Evolutionary conservation across 768 basidiomycete genomes (phyloP).

Genomic region (Hericium rajendrae): DNA sequence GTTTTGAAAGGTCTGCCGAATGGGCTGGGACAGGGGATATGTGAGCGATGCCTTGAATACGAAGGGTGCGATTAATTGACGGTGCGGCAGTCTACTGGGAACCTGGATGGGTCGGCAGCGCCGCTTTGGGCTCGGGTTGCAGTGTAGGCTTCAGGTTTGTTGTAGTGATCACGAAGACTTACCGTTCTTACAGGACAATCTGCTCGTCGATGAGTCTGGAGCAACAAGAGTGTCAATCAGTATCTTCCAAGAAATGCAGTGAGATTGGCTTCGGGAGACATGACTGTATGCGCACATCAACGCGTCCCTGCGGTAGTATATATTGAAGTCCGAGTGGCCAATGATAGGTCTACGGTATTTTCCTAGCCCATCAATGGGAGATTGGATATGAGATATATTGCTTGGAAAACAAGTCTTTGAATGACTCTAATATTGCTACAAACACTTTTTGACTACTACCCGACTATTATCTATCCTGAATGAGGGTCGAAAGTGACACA

Average conservation of each 20-base stretch:
- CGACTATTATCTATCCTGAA: too few relatives aligned
- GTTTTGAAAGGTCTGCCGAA: slow-evolving; percentile 32
- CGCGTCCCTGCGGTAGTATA: too few relatives aligned
- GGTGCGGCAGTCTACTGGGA: slow-evolving; percentile 53
- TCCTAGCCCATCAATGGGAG: too few relatives aligned
- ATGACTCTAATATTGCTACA: too few relatives aligned
- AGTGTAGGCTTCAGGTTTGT: slow-evolving; percentile 9
- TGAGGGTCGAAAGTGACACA: background rate
- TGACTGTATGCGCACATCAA: too few relatives aligned
- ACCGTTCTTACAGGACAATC: slow-evolving; percentile 26
- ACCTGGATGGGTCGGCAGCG: slow-evolving; percentile 54
- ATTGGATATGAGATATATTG: too few relatives aligned
- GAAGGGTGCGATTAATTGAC: too few relatives aligned
- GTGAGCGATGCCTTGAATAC: background rate
- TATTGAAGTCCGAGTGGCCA: too few relatives aligned
- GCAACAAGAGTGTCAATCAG: slow-evolving; percentile 25
- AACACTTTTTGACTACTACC: too few relatives aligned
- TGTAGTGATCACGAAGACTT: background rate
- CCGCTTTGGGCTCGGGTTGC: slow-evolving; percentile 24
- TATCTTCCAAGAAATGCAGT: background rate
- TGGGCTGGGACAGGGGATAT: slow-evolving; percentile 5
- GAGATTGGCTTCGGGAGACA: background rate
- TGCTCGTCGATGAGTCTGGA: slow-evolving; percentile 41
- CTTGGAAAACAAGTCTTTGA: too few relatives aligned
- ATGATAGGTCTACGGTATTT: too few relatives aligned